These are phyloP conservation scores for Phytophthora pini DNA, from an alignment of 352 stramenopile species.

Conservation along the genomic window DNA sequence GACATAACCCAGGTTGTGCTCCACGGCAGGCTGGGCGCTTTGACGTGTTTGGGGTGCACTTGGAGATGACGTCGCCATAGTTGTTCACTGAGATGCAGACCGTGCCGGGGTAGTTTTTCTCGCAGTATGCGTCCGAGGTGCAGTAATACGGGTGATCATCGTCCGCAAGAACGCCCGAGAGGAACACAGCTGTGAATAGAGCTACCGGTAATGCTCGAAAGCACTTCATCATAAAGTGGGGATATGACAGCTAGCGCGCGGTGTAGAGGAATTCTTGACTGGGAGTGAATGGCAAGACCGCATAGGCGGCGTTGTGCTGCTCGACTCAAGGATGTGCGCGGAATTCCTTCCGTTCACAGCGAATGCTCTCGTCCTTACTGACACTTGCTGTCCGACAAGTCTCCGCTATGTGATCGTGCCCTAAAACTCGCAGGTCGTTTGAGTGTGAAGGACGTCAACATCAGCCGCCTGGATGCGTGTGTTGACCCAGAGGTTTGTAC, in stretches of 20 bases:
- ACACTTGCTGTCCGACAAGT: slow-evolving; percentile 15
- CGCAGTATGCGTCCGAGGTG: slow-evolving; percentile 75
- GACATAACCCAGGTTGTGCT: slow-evolving; percentile 72
- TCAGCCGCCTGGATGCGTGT: not conserved
- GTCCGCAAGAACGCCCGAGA: slow-evolving; percentile 31
- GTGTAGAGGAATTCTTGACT: slow-evolving; percentile 10
- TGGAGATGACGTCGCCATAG: slow-evolving; percentile 73
- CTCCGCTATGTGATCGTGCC: too few relatives aligned
- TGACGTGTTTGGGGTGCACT: slow-evolving; percentile 88
- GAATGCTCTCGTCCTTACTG: not conserved
- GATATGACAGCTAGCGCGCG: not conserved
- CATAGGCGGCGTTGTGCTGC: slow-evolving; percentile 10
- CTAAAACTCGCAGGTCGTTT: not conserved
- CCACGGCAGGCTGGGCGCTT: slow-evolving; percentile 75
- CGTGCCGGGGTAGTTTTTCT: slow-evolving; percentile 65
- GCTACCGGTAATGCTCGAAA: slow-evolving; percentile 32
- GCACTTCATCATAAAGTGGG: slow-evolving; percentile 42
- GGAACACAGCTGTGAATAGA: slow-evolving; percentile 38
- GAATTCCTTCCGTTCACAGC: slow-evolving; percentile 17
- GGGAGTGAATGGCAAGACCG: not conserved
- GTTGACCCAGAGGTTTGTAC: too few relatives aligned
- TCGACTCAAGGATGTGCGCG: slow-evolving; percentile 17
- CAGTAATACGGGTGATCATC: slow-evolving; percentile 59
- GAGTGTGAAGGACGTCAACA: not conserved
- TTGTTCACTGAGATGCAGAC: slow-evolving; percentile 83